Evolutionary conservation across 768 basidiomycete species (phyloP).

Genomic region (Mycena leptocephala): DNA sequence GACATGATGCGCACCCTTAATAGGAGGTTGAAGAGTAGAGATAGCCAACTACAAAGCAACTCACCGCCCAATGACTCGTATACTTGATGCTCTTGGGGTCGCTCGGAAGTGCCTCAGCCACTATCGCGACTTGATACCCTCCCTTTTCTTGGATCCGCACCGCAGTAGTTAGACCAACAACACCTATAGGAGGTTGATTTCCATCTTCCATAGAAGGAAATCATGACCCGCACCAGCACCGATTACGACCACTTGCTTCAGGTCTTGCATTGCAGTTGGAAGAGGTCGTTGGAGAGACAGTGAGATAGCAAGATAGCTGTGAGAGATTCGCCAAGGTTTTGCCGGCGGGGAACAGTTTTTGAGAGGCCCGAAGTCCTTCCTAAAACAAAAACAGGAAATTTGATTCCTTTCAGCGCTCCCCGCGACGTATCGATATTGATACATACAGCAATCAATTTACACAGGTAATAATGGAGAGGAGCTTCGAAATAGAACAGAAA

Average conservation of each 20-base stretch:
- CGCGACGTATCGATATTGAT: neutral
- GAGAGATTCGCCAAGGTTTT: conserved; percentile 12
- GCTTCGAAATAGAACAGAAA: too few species aligned
- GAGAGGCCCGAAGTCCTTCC: neutral
- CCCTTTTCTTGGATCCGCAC: conserved; percentile 77
- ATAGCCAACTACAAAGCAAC: conserved; percentile 40
- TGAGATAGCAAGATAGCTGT: conserved; percentile 16
- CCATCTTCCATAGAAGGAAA: conserved; percentile 13
- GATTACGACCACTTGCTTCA: conserved; percentile 53
- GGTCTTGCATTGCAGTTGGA: conserved; percentile 21
- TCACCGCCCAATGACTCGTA: conserved; percentile 88
- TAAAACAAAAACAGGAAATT: neutral
- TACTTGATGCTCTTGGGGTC: conserved; percentile 84
- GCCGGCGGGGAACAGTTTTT: conserved; percentile 25
- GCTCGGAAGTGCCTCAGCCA: conserved; percentile 81
- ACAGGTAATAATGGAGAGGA: neutral
- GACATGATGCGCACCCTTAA: conserved; percentile 87
- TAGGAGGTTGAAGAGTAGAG: neutral
- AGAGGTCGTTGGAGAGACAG: neutral
- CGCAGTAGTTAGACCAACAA: conserved; percentile 85
- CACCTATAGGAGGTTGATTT: conserved; percentile 63
- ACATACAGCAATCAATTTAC: neutral
- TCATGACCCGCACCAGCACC: conserved; percentile 53
- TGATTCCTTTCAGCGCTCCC: neutral
- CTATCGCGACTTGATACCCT: conserved; percentile 75